These are phyloP conservation scores for Cercospora sp. DNA, from an alignment of 2,329 filamentous ascomycete species.

Conservation along the genomic window DNA sequence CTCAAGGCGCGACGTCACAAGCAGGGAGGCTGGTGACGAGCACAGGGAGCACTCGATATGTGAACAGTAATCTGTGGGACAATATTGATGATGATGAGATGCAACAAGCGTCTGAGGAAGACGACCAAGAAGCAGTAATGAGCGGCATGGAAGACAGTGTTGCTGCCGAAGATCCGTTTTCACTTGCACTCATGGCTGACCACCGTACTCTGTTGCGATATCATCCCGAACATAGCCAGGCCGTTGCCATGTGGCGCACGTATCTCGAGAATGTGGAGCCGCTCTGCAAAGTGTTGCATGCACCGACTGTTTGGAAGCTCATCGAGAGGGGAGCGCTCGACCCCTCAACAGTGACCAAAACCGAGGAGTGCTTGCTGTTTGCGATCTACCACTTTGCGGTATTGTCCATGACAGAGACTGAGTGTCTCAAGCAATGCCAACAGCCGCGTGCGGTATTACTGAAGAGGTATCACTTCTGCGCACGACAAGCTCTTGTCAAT, in stretches of 20 bases:
- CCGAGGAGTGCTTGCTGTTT: slow-evolving; percentile 60
- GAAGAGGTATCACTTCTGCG: slow-evolving; percentile 43
- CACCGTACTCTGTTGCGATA: slow-evolving; percentile 39
- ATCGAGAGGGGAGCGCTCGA: slow-evolving; percentile 47
- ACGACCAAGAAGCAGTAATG: slow-evolving; percentile 21
- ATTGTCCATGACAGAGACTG: slow-evolving; percentile 49
- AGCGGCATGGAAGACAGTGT: slow-evolving; percentile 25
- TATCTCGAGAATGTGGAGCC: slow-evolving; percentile 72
- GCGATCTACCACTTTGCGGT: slow-evolving; percentile 61
- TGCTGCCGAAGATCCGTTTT: slow-evolving; percentile 32
- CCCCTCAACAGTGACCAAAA: slow-evolving; percentile 58
- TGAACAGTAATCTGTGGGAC: slow-evolving; percentile 41
- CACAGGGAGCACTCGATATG: slow-evolving; percentile 45
- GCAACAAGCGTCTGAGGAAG: slow-evolving; percentile 27
- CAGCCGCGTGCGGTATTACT: slow-evolving; percentile 44
- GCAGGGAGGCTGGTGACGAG: slow-evolving; percentile 34
- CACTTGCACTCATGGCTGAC: slow-evolving; percentile 7
- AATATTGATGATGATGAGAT: slow-evolving; percentile 33
- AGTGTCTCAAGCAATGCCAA: slow-evolving; percentile 51
- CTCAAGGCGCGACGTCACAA: background rate
- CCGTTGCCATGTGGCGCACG: slow-evolving; percentile 57
- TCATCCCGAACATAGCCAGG: slow-evolving; percentile 54
- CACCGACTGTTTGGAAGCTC: slow-evolving; percentile 55
- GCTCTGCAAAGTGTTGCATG: slow-evolving; percentile 67
- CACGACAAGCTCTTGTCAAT: slow-evolving; percentile 65